phyloP scores from a whole-genome alignment of 352 stramenopile species.

The Globisporangium irregulare region DNA sequence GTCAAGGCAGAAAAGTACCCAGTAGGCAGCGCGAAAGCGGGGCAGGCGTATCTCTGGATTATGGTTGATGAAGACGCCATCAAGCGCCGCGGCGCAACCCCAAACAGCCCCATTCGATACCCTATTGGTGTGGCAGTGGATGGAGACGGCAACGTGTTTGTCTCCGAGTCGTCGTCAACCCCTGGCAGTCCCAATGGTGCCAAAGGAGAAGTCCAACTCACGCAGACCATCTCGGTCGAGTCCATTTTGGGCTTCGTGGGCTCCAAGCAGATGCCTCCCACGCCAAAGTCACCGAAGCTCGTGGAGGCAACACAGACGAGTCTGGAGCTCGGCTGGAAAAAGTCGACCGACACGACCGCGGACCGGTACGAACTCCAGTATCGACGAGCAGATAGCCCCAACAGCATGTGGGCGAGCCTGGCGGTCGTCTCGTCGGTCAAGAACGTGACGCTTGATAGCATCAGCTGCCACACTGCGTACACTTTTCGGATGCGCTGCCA shows the following conservation, averaged over 20 bases:
- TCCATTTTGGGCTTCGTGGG: conserved; percentile 59
- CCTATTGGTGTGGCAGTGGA: conserved; percentile 70
- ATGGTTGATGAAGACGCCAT: conserved; percentile 65
- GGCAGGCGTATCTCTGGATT: conserved; percentile 75
- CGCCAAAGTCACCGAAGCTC: conserved; percentile 37
- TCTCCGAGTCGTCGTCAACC: conserved; percentile 35
- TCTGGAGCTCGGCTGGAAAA: conserved; percentile 59
- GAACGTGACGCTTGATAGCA: conserved; percentile 35
- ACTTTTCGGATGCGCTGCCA: conserved; percentile 60
- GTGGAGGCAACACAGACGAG: conserved; percentile 49
- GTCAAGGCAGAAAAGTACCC: conserved; percentile 74
- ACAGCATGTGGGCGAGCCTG: conserved; percentile 49
- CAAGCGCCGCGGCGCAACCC: conserved; percentile 38
- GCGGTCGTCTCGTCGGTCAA: conserved; percentile 32
- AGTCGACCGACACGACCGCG: conserved; percentile 52
- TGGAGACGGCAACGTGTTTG: conserved; percentile 66
- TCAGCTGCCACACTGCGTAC: conserved; percentile 50
- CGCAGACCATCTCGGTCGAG: conserved; percentile 55
- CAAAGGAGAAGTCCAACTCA: conserved; percentile 15
- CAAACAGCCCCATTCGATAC: conserved; percentile 49
- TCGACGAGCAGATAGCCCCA: conserved; percentile 38
- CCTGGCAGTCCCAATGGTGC: not conserved
- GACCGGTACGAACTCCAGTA: conserved; percentile 79
- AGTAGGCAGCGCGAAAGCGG: conserved; percentile 46
- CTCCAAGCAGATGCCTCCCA: conserved; percentile 33